These are phyloP conservation scores for Polytolypa hystricis DNA, from an alignment of 2,329 filamentous ascomycete species.

Conservation along the genomic window DNA sequence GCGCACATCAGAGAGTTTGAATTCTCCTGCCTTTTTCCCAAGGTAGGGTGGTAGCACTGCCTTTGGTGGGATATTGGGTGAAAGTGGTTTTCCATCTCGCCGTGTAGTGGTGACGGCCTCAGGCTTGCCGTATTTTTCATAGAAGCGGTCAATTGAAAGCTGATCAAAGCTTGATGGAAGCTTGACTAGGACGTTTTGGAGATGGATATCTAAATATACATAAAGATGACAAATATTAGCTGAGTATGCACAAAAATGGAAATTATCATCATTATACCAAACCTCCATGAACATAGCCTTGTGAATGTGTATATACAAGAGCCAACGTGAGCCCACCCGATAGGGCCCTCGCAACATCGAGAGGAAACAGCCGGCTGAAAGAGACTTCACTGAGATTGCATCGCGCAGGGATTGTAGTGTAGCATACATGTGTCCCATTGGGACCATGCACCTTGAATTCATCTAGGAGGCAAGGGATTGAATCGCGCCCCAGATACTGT, in stretches of 20 bases:
- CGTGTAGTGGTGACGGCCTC: slow-evolving; percentile 12
- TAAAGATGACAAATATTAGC: neutral
- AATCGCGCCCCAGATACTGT: neutral
- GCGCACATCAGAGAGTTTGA: slow-evolving; percentile 16
- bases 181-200: slow-evolving; percentile 14
- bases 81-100: slow-evolving; percentile 13
- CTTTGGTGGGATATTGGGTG: slow-evolving; percentile 13
- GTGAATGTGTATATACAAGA: slow-evolving; percentile 15
- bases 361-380: slow-evolving; percentile 11
- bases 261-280: slow-evolving; percentile 2
- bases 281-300: slow-evolving; percentile 18
- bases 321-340: slow-evolving; percentile 12
- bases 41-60: slow-evolving; percentile 14
- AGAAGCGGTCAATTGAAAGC: slow-evolving; percentile 16
- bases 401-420: slow-evolving; percentile 13
- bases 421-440: slow-evolving; percentile 14
- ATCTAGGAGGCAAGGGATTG: slow-evolving; percentile 10
- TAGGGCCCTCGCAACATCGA: slow-evolving; percentile 12
- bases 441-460: slow-evolving; percentile 14
- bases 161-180: slow-evolving; percentile 10
- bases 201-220: slow-evolving; percentile 14
- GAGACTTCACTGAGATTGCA: slow-evolving; percentile 16
- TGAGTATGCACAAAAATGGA: neutral
- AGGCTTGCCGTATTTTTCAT: slow-evolving; percentile 17
- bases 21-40: slow-evolving; percentile 16